Conservation (phyloP, 164 flowering plant species). For the Litsea cubeba region DNA sequence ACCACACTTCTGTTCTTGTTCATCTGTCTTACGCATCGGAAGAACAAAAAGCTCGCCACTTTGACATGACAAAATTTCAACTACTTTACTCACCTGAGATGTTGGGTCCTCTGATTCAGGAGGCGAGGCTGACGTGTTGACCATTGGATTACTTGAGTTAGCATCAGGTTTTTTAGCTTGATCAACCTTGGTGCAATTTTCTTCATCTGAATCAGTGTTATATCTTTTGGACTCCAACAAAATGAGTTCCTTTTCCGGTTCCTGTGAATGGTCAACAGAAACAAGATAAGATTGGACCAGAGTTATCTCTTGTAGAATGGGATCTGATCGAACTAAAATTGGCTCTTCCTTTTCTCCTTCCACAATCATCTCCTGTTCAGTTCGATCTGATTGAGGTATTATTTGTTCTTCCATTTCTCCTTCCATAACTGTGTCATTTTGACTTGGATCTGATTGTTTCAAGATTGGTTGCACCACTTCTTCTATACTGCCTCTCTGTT, state of each 20-base stretch:
- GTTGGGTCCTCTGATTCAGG: slow-evolving; percentile 1
- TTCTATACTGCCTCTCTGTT: neutral
- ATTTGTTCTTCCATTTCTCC: neutral
- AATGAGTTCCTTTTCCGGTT: slow-evolving; percentile 1
- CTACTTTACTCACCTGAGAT: neutral
- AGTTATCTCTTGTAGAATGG: slow-evolving; percentile 5
- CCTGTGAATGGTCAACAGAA: slow-evolving; percentile 6
- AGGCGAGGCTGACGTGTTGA: neutral
- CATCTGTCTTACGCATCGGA: neutral
- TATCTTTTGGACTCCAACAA: neutral
- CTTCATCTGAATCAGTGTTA: slow-evolving; percentile 8
- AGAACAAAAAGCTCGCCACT: neutral
- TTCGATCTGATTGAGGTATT: slow-evolving; percentile 5
- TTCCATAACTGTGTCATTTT: neutral
- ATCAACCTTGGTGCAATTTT: neutral
- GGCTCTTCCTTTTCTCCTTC: neutral
- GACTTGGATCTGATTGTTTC: no score
- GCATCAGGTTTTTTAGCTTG: neutral
- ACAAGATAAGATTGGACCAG: slow-evolving; percentile 1
- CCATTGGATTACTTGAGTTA: slow-evolving; percentile 6
- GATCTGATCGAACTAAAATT: slow-evolving; percentile 1
- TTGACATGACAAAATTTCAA: neutral
- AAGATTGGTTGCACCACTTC: neutral
- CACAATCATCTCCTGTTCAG: neutral
- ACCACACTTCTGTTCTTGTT: neutral